Percentiles rank a stretch among this genome's conserved stretches.
These are phyloP conservation scores for Comarum palustre DNA, from an alignment of 306 rosid species.

Conservation along the genomic window DNA sequence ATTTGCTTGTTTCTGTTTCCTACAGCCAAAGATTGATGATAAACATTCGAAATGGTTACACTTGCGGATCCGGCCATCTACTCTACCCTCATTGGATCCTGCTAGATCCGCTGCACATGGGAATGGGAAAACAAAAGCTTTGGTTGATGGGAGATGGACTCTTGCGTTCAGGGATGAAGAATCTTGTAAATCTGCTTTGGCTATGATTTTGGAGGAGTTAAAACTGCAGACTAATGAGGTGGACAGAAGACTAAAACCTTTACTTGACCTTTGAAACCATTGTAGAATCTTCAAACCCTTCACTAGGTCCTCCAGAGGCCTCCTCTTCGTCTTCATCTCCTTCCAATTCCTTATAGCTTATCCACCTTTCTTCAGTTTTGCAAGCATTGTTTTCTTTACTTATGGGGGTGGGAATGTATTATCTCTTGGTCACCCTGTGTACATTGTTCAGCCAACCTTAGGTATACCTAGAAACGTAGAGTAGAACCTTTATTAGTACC, in stretches of 20 bases:
- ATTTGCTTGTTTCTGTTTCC: constrained; percentile 21
- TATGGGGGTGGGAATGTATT: constrained; percentile 48
- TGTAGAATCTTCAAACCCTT: constrained; percentile 35
- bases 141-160: constrained; percentile 96
- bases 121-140: constrained; percentile 45
- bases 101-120: constrained; percentile 35
- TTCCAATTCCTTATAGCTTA: constrained; percentile 35
- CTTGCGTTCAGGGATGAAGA: constrained; percentile 80
- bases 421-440: constrained; percentile 46
- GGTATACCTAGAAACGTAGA: constrained; percentile 41
- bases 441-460: constrained; percentile 38
- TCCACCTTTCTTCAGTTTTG: constrained; percentile 17
- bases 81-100: constrained; percentile 60
- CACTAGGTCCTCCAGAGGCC: constrained; percentile 29
- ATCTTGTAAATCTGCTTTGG: constrained; percentile 69
- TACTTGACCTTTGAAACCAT: constrained; percentile 56
- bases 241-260: constrained; percentile 69
- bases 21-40: constrained; percentile 78
- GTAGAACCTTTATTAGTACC: constrained; percentile 40
- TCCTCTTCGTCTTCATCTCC: constrained; percentile 32
- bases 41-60: constrained; percentile 81
- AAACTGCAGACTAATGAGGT: constrained; percentile 57
- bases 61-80: constrained; percentile 73
- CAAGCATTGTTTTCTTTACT: constrained; percentile 38
- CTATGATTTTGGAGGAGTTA: constrained; percentile 62